phyloP scores from a whole-genome alignment of 805 yeast species.

The Tetrapisispora namnaoensis region DNA sequence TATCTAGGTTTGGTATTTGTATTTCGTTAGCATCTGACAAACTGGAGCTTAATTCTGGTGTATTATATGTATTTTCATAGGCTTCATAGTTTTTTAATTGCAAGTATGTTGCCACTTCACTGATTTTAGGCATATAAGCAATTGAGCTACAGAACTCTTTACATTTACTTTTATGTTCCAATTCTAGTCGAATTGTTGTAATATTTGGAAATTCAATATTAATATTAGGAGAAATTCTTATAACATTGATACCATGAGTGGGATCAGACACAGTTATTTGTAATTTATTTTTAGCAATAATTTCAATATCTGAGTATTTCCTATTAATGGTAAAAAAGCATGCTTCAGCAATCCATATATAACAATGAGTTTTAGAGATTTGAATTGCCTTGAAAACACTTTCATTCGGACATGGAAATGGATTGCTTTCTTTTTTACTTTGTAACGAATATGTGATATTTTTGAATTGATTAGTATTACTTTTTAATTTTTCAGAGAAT shows the following conservation, averaged over 20 bases:
- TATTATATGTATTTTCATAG: not conserved
- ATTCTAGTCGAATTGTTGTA: constrained; percentile 8
- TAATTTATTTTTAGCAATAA: constrained; percentile 8
- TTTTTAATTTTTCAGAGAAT: not conserved
- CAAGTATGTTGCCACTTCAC: constrained; percentile 26
- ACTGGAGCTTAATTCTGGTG: constrained; percentile 1
- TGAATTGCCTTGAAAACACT: constrained; percentile 4
- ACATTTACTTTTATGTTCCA: not conserved
- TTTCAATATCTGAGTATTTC: constrained; percentile 4
- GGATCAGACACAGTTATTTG: constrained; percentile 5
- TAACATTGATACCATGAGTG: not conserved
- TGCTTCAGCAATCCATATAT: constrained; percentile 14
- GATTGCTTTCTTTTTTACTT: not conserved
- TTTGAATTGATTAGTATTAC: not conserved
- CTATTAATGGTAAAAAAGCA: constrained; percentile 12
- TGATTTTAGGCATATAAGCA: constrained; percentile 20
- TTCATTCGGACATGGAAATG: not conserved
- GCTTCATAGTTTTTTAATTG: constrained; percentile 12
- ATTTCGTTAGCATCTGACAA: not conserved
- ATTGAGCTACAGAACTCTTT: not conserved
- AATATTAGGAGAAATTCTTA: not conserved
- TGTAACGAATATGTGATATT: not conserved
- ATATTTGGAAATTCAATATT: constrained; percentile 1
- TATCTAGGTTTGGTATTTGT: not conserved
- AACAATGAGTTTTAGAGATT: constrained; percentile 8